Base-by-base conservation (phyloP, 2,329 filamentous ascomycete species). In the Rhytidhysteron rufulum region DNA sequence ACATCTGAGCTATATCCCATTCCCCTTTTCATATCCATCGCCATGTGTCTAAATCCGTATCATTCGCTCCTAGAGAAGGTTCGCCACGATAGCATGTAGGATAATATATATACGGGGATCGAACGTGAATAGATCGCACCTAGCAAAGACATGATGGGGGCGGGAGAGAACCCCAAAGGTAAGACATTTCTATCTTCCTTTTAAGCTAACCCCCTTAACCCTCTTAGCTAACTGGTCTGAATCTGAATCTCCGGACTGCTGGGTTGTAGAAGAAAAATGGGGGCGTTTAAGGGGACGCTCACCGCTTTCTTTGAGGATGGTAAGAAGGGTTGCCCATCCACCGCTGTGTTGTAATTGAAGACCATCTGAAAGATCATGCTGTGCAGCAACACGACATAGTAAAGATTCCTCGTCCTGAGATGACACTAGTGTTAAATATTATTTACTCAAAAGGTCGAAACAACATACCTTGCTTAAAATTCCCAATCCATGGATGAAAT, bases 231-330 rank as follows among this genome's bases (percentile, higher is more conserved):
- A 72, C 55, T 75, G 72, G 67, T 75, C 75, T 69, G 73, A 71
- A 64, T 75, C 73, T 55, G 68, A 68, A 47, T 53, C 58, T 41
- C 51, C 39, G 38, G 59, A 58, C 38, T 54, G 45, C 51, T 58
- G 48, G 47, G 57, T 42, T 43, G 48, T 40, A 33, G 58, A 49
- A 44, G 50, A 52, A 40, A 49, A 48, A 53, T 51, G 57, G 38
- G 60, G 60, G 65, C 75, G 86, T 78, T 93, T 94, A 69, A 83
- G 83, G 80, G 85, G 81, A 81, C 85, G 85, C 86, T 95, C 90
- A 95, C 90, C 88, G 79, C 88, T 89, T 81, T 89, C 86, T 82
- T 93, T 82, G 72, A 97, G 80, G 66, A 98, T 95, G 67, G 86
- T 85, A 70, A 91, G 78, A 61, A 98, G 77, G 44, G 88, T 97